Evolutionary conservation across 1,284 basidiomycete genomes (phyloP).

Genomic region (Ceratorhiza oryzae-sativae): DNA sequence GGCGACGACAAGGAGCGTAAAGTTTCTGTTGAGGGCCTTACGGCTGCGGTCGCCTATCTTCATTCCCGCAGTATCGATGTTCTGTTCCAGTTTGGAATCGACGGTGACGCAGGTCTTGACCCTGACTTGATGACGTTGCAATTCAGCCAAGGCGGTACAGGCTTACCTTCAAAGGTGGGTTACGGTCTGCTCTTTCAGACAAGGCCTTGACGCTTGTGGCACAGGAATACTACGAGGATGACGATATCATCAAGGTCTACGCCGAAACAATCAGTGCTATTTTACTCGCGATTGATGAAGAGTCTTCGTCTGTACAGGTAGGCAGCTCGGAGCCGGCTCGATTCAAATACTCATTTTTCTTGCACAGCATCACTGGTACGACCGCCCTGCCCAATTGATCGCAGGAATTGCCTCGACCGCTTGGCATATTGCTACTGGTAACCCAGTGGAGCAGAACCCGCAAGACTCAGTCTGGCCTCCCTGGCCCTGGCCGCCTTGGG

Average conservation of each 20-base stretch:
- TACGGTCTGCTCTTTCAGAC: background rate
- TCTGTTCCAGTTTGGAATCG: constrained; percentile 79
- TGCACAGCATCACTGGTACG: constrained; percentile 24
- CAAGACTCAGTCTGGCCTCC: constrained; percentile 54
- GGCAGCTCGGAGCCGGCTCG: background rate
- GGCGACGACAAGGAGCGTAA: constrained; percentile 17
- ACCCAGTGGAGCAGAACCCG: constrained; percentile 11
- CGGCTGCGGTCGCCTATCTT: constrained; percentile 83
- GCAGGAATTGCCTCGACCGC: constrained; percentile 50
- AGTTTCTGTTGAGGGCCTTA: constrained; percentile 57
- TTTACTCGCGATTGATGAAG: constrained; percentile 64
- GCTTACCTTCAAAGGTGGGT: constrained; percentile 84
- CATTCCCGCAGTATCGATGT: constrained; percentile 86
- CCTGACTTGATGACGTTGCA: constrained; percentile 87
- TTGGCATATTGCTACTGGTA: constrained; percentile 22
- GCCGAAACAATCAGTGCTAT: constrained; percentile 72
- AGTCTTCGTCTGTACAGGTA: constrained; percentile 43
- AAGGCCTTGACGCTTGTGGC: background rate
- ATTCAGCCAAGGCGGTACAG: constrained; percentile 84
- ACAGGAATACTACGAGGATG: constrained; percentile 91
- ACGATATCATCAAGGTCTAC: constrained; percentile 74
- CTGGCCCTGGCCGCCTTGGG: constrained; percentile 88
- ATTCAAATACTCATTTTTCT: background rate
- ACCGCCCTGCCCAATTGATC: constrained; percentile 55
- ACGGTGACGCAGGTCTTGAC: constrained; percentile 90